Percentiles rank a stretch among this genome's conserved stretches.
Conservation (phyloP, 768 basidiomycete genomes). For the Clavulina sp. region DNA sequence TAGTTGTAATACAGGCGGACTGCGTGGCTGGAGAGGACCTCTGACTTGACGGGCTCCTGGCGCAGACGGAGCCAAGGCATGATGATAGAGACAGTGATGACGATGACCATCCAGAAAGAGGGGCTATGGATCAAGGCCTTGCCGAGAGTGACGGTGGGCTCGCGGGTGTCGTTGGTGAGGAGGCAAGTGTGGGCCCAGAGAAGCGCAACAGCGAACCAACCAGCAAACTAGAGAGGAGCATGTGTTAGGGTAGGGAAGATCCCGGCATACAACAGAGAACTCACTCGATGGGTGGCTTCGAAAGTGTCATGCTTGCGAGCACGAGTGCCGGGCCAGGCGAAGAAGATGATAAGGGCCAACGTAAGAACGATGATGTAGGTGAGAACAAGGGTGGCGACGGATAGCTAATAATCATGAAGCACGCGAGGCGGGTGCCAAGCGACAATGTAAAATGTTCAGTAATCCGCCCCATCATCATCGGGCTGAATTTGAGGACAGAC, state of each 20-base stretch:
- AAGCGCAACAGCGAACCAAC: slow-evolving; percentile 34
- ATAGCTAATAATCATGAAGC: not conserved
- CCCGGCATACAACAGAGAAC: not conserved
- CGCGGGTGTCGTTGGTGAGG: slow-evolving; percentile 35
- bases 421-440: no score
- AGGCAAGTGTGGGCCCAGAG: slow-evolving; percentile 41
- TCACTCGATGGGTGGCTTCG: slow-evolving; percentile 32
- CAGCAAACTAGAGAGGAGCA: slow-evolving; percentile 22
- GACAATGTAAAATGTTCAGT: no score
- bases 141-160: slow-evolving; percentile 22
- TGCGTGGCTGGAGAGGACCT: slow-evolving; percentile 37
- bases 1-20: slow-evolving; percentile 44
- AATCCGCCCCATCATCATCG: not conserved
- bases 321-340: slow-evolving; percentile 35
- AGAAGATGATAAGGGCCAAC: slow-evolving; percentile 31
- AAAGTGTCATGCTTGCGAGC: slow-evolving; percentile 33
- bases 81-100: slow-evolving; percentile 37
- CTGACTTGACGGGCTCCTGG: slow-evolving; percentile 33
- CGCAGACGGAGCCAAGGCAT: slow-evolving; percentile 43
- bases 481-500: not conserved
- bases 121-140: slow-evolving; percentile 27
- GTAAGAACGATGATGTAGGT: slow-evolving; percentile 26
- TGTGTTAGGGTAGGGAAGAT: not conserved
- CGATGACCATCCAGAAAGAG: slow-evolving; percentile 40
- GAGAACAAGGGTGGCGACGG: slow-evolving; percentile 2